phyloP scores from a whole-genome alignment of 2,329 filamentous ascomycete genomes.

The Alternaria sp. region DNA sequence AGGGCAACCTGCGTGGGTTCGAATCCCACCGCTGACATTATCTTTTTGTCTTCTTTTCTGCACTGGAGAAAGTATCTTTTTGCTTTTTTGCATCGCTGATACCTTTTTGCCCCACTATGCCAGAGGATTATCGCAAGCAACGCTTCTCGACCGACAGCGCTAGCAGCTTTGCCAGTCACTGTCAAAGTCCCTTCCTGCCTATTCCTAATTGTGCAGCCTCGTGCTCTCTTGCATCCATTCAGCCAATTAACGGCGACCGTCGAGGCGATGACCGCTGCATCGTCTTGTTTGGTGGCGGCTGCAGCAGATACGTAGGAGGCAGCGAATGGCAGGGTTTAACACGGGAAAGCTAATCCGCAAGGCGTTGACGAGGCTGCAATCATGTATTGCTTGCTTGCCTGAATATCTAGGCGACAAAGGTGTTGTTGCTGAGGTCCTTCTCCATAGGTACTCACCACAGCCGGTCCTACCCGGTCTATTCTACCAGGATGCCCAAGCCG shows the following conservation, averaged over 20 bases:
- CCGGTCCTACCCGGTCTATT: background rate
- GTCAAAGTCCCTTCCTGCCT: background rate
- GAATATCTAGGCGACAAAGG: background rate
- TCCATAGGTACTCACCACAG: background rate
- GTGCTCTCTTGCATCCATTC: background rate
- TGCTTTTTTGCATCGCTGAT: background rate
- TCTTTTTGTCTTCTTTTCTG: background rate
- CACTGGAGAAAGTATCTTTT: background rate
- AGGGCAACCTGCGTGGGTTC: slow-evolving; percentile 16
- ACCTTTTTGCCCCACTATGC: background rate
- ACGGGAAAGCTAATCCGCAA: background rate
- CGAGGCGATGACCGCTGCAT: background rate
- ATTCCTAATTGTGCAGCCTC: background rate
- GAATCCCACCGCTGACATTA: slow-evolving; percentile 13
- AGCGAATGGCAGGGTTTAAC: background rate
- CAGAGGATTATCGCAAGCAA: background rate
- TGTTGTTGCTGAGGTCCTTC: background rate
- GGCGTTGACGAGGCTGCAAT: no score
- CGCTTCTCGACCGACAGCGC: background rate
- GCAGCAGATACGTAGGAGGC: background rate
- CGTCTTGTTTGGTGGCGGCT: background rate
- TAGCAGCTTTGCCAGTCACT: background rate
- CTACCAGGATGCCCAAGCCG: background rate
- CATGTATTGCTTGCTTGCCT: no score
- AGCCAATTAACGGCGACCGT: background rate